These are phyloP conservation scores for Dactylonectria estremocensis DNA, from an alignment of 2,329 filamentous ascomycete genomes.

Conservation along the genomic window DNA sequence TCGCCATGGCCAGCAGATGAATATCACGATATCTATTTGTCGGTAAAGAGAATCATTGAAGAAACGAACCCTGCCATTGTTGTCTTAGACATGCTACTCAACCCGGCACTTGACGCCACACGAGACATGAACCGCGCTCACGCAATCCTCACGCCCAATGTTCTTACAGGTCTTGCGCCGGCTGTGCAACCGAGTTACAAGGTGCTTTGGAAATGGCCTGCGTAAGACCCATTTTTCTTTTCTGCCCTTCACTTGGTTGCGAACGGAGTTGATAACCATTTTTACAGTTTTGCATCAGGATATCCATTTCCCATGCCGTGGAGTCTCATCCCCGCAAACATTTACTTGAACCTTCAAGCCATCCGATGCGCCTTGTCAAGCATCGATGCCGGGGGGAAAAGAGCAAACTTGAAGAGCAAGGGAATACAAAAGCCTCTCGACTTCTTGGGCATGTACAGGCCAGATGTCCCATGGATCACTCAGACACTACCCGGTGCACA, in stretches of 20 bases:
- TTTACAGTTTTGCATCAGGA: slow-evolving; percentile 56
- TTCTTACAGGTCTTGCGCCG: slow-evolving; percentile 56
- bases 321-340: slow-evolving; percentile 58
- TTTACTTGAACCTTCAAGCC: slow-evolving; percentile 39
- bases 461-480: slow-evolving; percentile 11
- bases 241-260: background rate
- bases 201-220: slow-evolving; percentile 58
- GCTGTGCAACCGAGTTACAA: slow-evolving; percentile 54
- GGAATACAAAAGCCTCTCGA: slow-evolving; percentile 16
- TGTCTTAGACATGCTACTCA: slow-evolving; percentile 52
- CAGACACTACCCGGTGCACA: slow-evolving; percentile 11
- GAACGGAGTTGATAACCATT: background rate
- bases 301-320: slow-evolving; percentile 62
- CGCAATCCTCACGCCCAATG: slow-evolving; percentile 61
- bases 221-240: slow-evolving; percentile 46
- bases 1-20: slow-evolving; percentile 52
- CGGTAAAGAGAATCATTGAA: slow-evolving; percentile 46
- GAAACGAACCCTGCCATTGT: slow-evolving; percentile 52
- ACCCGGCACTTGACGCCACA: slow-evolving; percentile 45
- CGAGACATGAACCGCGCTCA: slow-evolving; percentile 47
- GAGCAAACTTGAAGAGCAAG: background rate
- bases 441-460: slow-evolving; percentile 1
- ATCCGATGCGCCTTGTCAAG: slow-evolving; percentile 1
- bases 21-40: slow-evolving; percentile 48
- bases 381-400: background rate